phyloP scores from a whole-genome alignment of 2,329 filamentous ascomycete genomes.

The Sclerotinia minor region DNA sequence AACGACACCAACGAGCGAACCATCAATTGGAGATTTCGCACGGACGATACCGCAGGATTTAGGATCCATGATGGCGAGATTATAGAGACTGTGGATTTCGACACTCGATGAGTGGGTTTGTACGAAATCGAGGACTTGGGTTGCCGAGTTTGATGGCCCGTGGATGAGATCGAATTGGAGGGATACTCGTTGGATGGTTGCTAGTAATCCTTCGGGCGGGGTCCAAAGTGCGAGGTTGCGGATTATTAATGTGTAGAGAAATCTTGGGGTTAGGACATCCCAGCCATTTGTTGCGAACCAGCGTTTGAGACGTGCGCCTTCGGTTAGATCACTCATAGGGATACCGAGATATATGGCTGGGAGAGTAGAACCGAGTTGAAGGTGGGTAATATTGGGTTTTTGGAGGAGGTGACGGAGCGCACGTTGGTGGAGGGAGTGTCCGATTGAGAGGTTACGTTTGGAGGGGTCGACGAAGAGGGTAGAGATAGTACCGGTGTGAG shows the following conservation, averaged over 20 bases:
- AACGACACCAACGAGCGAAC: slow-evolving; percentile 61
- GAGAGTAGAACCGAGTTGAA: slow-evolving; percentile 78
- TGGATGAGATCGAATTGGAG: slow-evolving; percentile 67
- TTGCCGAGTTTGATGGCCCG: slow-evolving; percentile 58
- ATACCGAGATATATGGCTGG: slow-evolving; percentile 87
- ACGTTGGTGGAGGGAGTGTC: slow-evolving; percentile 82
- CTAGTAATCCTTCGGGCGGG: slow-evolving; percentile 61
- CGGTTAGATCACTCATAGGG: slow-evolving; percentile 60
- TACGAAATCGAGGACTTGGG: slow-evolving; percentile 61
- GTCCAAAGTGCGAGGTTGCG: slow-evolving; percentile 60
- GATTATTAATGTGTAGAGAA: slow-evolving; percentile 64
- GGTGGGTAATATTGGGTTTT: slow-evolving; percentile 46
- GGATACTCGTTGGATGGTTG: slow-evolving; percentile 52
- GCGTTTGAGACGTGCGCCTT: slow-evolving; percentile 52
- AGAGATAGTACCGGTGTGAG: slow-evolving; percentile 65
- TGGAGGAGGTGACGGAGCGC: slow-evolving; percentile 78
- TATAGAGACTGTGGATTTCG: slow-evolving; percentile 66
- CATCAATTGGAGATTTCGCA: slow-evolving; percentile 62
- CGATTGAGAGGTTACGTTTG: slow-evolving; percentile 85
- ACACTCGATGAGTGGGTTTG: slow-evolving; percentile 54
- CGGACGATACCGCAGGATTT: slow-evolving; percentile 64
- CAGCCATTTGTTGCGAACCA: slow-evolving; percentile 93
- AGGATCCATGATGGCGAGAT: slow-evolving; percentile 60
- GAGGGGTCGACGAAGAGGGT: slow-evolving; percentile 86
- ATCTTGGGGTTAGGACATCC: slow-evolving; percentile 67